Base-by-base conservation (phyloP, 768 basidiomycete species). In the Hemileccinum impolitum region DNA sequence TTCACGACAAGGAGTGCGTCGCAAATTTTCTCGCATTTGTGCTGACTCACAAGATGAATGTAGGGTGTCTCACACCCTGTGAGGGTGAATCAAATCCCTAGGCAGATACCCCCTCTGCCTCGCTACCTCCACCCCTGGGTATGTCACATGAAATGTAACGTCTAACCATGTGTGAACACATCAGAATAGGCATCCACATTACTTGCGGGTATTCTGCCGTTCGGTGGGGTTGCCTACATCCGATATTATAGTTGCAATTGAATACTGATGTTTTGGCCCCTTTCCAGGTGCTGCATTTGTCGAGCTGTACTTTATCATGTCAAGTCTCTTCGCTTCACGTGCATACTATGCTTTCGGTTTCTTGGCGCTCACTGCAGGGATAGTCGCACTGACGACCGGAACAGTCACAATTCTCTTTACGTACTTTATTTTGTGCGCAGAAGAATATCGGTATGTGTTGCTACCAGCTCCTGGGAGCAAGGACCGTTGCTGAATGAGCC, bases 291-390 rank as follows among this genome's bases (percentile, higher is more conserved):
- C 95, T 40, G 93, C 91, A 3, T 97, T 96, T 60, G 90, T 97
- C 53, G 95, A 97, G 66, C 71, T 96, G 11, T 96, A 92, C 68
- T 96, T 94, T 63, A 82, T 95, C 38, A 75, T 97, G 50, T 90
- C 92, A 12, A 89, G 85, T 59, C 75, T 97, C 23, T 98, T 96
- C 59, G 94, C 94, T 19, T 87, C 91, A 10, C 80, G 90, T 30
- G 89, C 87, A 39, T 95, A 94, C 71, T 97, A 96, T 65, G 95
- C 95, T 11, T 97, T 97, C 64, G 95, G 95, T 14, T 97, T 97
- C 73, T 70, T 97, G 38, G 88, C 92, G 23, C 71, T 97, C 46
- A 94, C 93, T 0, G 87, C 87, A 43, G 77, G 79, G 13, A 82
- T 97, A 25, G 89, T 94, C 23, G 77, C 78, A 42, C 72, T 97